Evolutionary conservation across 208 protist species (phyloP).

Genomic region (Plasmodiophora brassicae): DNA sequence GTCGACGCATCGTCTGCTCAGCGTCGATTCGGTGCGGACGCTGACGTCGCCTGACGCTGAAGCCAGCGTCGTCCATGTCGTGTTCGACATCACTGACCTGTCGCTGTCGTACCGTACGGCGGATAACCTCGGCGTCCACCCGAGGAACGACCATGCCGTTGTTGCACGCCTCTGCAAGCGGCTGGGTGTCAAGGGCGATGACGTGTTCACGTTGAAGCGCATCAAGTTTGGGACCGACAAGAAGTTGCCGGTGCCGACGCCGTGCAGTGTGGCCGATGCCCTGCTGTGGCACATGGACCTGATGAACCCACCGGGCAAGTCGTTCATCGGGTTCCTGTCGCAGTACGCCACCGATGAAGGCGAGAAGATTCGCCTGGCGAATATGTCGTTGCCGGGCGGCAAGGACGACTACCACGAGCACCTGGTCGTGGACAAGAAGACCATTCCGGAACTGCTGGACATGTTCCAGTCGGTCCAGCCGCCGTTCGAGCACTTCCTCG

Average conservation of each 20-base stretch:
- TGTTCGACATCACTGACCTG: background rate
- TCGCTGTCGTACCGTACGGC: background rate
- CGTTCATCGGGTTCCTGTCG: background rate
- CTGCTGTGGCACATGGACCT: constrained; percentile 33
- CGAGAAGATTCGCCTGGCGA: constrained; percentile 9
- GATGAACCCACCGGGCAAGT: constrained; percentile 6
- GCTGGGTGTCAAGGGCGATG: background rate
- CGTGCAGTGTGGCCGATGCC: background rate
- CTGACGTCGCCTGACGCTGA: background rate
- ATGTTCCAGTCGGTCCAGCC: constrained; percentile 31
- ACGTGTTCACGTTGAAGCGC: background rate
- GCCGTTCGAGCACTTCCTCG: constrained; percentile 4
- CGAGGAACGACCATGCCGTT: constrained; percentile 9
- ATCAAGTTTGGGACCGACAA: background rate
- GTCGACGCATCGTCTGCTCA: background rate
- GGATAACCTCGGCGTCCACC: constrained; percentile 12
- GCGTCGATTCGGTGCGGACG: background rate
- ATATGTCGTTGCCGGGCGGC: background rate
- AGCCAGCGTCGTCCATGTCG: background rate
- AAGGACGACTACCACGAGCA: constrained; percentile 31
- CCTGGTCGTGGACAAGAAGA: constrained; percentile 10
- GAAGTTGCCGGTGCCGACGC: constrained; percentile 5
- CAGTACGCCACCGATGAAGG: background rate
- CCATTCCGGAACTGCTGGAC: constrained; percentile 1
- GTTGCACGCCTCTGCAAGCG: background rate